Percentiles rank a stretch among this genome's conserved stretches.
phyloP scores from a whole-genome alignment of 2,329 filamentous ascomycete species.

The Scedosporium boydii region DNA sequence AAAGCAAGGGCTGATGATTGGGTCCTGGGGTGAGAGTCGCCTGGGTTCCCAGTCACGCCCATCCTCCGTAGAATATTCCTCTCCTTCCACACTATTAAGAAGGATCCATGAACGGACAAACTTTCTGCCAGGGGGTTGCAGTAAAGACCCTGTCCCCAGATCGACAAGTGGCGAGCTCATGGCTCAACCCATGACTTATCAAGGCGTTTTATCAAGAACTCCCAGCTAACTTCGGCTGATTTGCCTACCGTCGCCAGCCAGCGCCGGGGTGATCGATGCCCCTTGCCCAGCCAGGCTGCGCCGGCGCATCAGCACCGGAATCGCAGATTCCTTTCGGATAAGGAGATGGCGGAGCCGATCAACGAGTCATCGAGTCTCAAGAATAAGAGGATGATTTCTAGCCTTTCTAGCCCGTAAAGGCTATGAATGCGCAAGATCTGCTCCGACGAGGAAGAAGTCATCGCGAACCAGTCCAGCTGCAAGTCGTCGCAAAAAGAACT shows the following conservation, averaged over 20 bases:
- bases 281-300: background rate
- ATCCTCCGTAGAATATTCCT: background rate
- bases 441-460: background rate
- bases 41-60: background rate
- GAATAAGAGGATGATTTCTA: background rate
- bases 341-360: background rate
- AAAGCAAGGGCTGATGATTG: background rate
- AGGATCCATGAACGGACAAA: background rate
- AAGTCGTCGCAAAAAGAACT: background rate
- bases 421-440: background rate
- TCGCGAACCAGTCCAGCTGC: background rate
- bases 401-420: background rate
- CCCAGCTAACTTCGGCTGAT: background rate
- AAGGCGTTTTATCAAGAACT: background rate
- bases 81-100: background rate
- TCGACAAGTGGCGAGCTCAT: background rate
- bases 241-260: background rate
- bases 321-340: background rate
- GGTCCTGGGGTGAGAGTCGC: background rate
- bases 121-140: background rate
- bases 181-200: background rate
- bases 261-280: background rate
- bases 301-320: background rate
- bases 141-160: background rate
- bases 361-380: background rate